Base-by-base conservation (phyloP, 768 basidiomycete genomes). In the Trametes cinnabarina region DNA sequence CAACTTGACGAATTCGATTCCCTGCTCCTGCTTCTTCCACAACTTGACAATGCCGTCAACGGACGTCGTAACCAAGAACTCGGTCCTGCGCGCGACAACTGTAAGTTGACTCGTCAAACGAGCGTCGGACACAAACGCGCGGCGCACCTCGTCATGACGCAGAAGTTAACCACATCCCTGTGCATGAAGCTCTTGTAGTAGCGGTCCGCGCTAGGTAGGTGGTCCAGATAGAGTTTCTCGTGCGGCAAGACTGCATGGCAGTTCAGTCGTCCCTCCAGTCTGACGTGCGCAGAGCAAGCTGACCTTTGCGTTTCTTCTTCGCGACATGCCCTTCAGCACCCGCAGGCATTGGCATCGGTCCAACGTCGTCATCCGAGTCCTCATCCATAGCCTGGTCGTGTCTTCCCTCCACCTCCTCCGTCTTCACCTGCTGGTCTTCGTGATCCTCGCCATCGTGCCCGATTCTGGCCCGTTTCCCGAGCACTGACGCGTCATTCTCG, bases 131-230 rank as follows among this genome's bases (percentile, higher is more conserved):
- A 10, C 20, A 14, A 7, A 32, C 20, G 46, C 11, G 47, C 48
- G 15, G 71, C 85, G 56, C 51, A 95, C 95, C 84, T 90, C 17
- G 97, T 98, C 66, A 94, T 86, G 22, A 90, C 84, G 37, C 85
- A 86, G 64, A 91, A 95, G 68, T 94, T 96, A 60, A 98, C 79
- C 34, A 85, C 82, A 62, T 98, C 96, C 48, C 94, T 79, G 72
- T 99, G 97, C 97, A 99, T 98, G 75, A 98, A 98, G 58, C 91
- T 94, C 76, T 95, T 94, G 77, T 86, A 88, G 76, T 99, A 99
- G 64, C 97, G 86, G 72, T 98, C 92, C 51, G 93, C 83, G 64
- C 84, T 84, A 1, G 97, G 97, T 19, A 99, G 76, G 74, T 96
- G 92, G 37, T 94, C 92, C 43, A 99, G 80, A 75, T 91, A 98